Evolutionary conservation across 768 basidiomycete species (phyloP).

Genomic region (Leccinum obscurum): DNA sequence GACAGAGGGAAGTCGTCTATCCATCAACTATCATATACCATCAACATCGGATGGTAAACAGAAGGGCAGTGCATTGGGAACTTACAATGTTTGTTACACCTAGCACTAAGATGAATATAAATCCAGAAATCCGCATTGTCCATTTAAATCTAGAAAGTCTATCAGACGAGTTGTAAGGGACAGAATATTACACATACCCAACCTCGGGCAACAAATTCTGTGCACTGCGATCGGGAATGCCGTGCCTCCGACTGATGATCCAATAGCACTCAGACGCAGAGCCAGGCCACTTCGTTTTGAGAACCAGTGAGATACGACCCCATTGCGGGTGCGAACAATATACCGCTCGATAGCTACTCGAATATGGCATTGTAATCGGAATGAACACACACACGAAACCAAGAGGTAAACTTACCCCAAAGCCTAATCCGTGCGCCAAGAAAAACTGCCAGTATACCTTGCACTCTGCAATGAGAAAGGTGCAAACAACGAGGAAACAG

Average conservation of each 20-base stretch:
- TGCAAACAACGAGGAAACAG: constrained; percentile 49
- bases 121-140: constrained; percentile 71
- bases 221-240: constrained; percentile 58
- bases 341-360: constrained; percentile 44
- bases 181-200: constrained; percentile 42
- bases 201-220: constrained; percentile 53
- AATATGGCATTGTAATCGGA: neutral
- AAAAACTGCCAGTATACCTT: constrained; percentile 73
- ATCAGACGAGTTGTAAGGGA: neutral
- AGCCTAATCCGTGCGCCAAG: constrained; percentile 66
- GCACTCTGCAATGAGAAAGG: constrained; percentile 67
- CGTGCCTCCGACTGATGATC: constrained; percentile 69
- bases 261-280: constrained; percentile 61
- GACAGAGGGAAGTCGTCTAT: constrained; percentile 52
- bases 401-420: constrained; percentile 50
- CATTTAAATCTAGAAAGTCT: constrained; percentile 57
- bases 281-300: constrained; percentile 54
- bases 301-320: constrained; percentile 75
- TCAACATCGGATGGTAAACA: neutral
- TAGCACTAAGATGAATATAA: constrained; percentile 50
- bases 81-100: constrained; percentile 48
- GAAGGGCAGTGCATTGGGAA: constrained; percentile 4
- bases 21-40: constrained; percentile 25
- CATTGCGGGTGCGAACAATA: constrained; percentile 45
- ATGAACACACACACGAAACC: neutral